Evolutionary conservation across 1,284 basidiomycete species (phyloP).

Genomic region (Cutaneotrichosporon sp.): DNA sequence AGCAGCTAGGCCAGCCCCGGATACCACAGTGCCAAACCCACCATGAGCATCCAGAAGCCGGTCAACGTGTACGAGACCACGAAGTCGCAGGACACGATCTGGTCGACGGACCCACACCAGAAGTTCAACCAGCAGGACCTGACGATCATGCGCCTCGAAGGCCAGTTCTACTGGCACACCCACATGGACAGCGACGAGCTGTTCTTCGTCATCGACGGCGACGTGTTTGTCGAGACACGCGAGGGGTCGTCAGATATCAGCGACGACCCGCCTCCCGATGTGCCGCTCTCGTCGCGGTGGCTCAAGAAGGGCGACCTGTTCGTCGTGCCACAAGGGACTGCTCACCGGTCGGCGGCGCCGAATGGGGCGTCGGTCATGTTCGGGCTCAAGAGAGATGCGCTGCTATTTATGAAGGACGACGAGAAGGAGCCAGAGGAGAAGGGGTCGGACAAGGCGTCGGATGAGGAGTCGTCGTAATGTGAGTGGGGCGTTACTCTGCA

Average conservation of each 20-base stretch:
- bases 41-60: no score
- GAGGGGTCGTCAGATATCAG: constrained; percentile 1
- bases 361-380: constrained; percentile 9
- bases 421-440: background rate
- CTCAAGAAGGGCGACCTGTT: constrained; percentile 6
- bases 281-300: background rate
- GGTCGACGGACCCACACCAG: constrained; percentile 1
- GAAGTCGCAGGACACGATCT: background rate
- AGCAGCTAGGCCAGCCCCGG: no score
- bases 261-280: background rate
- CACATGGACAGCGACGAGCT: constrained; percentile 6
- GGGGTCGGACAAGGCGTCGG: background rate
- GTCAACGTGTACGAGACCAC: no score
- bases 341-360: constrained; percentile 1
- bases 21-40: no score
- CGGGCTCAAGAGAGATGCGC: background rate
- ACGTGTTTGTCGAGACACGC: constrained; percentile 4
- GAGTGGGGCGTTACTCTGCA: no score
- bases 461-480: background rate
- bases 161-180: constrained; percentile 10
- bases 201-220: constrained; percentile 12
- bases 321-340: constrained; percentile 6
- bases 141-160: constrained; percentile 7
- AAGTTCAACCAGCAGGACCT: constrained; percentile 7
- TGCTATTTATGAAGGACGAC: constrained; percentile 10